Evolutionary conservation across 1,139 yeast genomes (phyloP).

Genomic region (Nadsonia starkeyi-henricii): DNA sequence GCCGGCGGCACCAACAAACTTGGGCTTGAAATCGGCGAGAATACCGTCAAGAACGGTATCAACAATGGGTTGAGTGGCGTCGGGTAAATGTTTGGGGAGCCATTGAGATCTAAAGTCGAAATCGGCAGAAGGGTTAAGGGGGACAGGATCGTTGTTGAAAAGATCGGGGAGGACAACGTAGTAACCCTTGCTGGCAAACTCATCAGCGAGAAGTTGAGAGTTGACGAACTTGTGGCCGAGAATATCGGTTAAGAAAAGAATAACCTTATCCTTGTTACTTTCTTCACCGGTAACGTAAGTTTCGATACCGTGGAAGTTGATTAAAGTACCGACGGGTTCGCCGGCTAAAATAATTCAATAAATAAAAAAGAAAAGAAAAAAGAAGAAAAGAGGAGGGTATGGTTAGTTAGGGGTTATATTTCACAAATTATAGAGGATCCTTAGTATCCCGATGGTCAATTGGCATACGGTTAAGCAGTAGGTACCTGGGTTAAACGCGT

Average conservation of each 20-base stretch:
- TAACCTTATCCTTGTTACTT: conserved; percentile 29
- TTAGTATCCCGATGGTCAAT: too few relatives aligned
- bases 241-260: conserved; percentile 58
- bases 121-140: conserved; percentile 18
- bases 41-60: conserved; percentile 33
- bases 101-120: conserved; percentile 30
- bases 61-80: conserved; percentile 29
- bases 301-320: conserved; percentile 32
- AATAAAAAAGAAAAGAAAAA: too few relatives aligned
- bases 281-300: conserved; percentile 45
- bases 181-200: conserved; percentile 49
- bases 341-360: conserved; percentile 16
- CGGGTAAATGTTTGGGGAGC: conserved; percentile 40
- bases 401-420: too few relatives aligned
- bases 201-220: conserved; percentile 52
- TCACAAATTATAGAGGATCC: too few relatives aligned
- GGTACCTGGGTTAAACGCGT: too few relatives aligned
- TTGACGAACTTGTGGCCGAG: conserved; percentile 49
- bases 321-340: conserved; percentile 30
- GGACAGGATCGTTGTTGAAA: conserved; percentile 39
- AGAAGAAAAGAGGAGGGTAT: too few relatives aligned
- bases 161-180: conserved; percentile 64
- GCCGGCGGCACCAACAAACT: conserved; percentile 49
- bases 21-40: conserved; percentile 33
- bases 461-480: too few relatives aligned